Conservation (phyloP, 306 rosid genomes). For the Rubus idaeus region DNA sequence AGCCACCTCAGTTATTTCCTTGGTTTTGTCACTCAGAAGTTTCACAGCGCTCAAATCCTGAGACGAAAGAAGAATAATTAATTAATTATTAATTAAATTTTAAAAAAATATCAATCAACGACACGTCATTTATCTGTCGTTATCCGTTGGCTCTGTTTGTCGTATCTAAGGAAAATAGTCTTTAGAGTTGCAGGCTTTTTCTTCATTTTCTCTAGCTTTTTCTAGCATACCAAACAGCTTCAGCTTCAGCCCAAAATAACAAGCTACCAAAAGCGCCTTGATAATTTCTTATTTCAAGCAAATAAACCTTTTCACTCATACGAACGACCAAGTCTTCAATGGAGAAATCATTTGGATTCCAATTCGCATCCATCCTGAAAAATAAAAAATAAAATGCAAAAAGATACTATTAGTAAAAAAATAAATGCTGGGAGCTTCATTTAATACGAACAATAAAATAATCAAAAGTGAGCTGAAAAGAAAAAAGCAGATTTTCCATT, state of each 20-base stretch:
- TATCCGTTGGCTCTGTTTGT: too few relatives aligned
- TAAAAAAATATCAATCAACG: not conserved
- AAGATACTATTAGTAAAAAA: not conserved
- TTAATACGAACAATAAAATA: not conserved
- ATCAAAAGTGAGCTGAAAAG: not conserved
- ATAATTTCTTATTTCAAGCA: not conserved
- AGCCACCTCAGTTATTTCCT: constrained; percentile 39
- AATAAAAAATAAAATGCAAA: not conserved
- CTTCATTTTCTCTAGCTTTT: not conserved
- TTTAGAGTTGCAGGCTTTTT: not conserved
- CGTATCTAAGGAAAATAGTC: not conserved
- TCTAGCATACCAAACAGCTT: constrained; percentile 17
- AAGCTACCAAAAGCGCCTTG: too few relatives aligned
- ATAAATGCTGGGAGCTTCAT: not conserved
- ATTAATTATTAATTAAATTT: too few relatives aligned
- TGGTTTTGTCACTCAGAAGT: constrained; percentile 39
- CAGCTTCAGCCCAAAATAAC: not conserved
- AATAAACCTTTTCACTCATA: constrained; percentile 35
- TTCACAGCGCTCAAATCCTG: constrained; percentile 41
- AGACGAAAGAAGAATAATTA: not conserved
- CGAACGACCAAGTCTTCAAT: constrained; percentile 37
- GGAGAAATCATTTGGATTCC: constrained; percentile 38
- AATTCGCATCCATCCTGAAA: constrained; percentile 39
- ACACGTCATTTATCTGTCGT: not conserved
- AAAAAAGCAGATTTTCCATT: constrained; percentile 14